Evolutionary conservation across 1,284 basidiomycete genomes (phyloP).

Genomic region (Ustilago bromivora): DNA sequence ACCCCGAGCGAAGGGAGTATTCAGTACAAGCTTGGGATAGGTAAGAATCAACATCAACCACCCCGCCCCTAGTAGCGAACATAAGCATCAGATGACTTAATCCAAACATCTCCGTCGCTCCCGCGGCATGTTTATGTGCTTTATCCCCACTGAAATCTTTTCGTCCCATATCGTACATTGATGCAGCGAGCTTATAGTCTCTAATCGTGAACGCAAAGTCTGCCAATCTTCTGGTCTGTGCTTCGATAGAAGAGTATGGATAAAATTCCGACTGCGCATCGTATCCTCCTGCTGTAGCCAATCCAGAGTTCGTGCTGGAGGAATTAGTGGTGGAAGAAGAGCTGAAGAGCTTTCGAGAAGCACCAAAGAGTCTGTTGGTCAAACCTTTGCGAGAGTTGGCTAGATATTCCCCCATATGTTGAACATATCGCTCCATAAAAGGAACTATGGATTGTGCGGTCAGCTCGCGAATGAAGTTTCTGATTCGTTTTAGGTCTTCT

Average conservation of each 20-base stretch:
- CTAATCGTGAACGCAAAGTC: conserved; percentile 94
- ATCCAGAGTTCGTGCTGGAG: conserved; percentile 38
- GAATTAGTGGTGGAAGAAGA: conserved; percentile 39
- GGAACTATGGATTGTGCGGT: conserved; percentile 90
- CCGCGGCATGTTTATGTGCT: conserved; percentile 58
- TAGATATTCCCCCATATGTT: conserved; percentile 94
- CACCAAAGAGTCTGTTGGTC: conserved; percentile 79
- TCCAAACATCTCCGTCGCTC: conserved; percentile 67
- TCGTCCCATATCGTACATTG: conserved; percentile 85
- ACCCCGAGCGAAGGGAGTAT: conserved; percentile 20
- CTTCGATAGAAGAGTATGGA: conserved; percentile 71
- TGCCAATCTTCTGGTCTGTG: conserved; percentile 78
- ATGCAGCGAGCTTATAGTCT: conserved; percentile 85
- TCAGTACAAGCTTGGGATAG: conserved; percentile 52
- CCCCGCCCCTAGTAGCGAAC: conserved; percentile 35
- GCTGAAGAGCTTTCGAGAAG: conserved; percentile 73
- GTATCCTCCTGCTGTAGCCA: conserved; percentile 45
- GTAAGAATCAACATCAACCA: conserved; percentile 59
- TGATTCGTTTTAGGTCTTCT: conserved; percentile 82
- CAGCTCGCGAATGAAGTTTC: conserved; percentile 88
- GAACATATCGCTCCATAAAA: conserved; percentile 93
- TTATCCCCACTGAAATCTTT: conserved; percentile 68
- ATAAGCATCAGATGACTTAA: conserved; percentile 59
- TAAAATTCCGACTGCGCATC: conserved; percentile 66
- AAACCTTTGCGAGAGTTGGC: conserved; percentile 85